phyloP scores from a whole-genome alignment of 345 rosid species.

The Triadica sebifera region DNA sequence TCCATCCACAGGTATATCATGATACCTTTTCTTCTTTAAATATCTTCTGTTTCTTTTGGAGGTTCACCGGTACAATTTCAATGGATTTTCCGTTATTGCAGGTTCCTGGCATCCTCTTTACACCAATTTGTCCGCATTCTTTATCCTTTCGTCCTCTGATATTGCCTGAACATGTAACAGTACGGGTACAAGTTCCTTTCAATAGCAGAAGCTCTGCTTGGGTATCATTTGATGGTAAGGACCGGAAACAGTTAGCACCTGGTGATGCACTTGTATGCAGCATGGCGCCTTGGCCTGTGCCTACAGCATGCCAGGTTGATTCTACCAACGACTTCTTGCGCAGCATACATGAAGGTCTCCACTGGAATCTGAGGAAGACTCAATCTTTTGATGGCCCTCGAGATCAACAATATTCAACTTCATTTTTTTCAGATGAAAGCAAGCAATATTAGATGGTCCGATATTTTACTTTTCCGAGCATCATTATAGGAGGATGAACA shows the following conservation, averaged over 20 bases:
- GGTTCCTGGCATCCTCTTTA: constrained; percentile 97
- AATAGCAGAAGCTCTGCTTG: constrained; percentile 91
- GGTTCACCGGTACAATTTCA: not conserved
- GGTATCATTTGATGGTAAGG: constrained; percentile 98
- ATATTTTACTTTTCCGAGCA: no score
- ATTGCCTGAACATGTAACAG: constrained; percentile 87
- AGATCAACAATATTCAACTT: constrained; percentile 22
- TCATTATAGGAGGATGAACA: no score
- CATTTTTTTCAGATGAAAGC: not conserved
- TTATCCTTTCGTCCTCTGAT: constrained; percentile 95
- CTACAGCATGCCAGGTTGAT: constrained; percentile 83
- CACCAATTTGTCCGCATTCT: constrained; percentile 97
- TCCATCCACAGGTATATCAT: constrained; percentile 89
- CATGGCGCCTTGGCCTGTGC: constrained; percentile 99
- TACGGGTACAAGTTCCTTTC: constrained; percentile 83
- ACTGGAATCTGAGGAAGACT: constrained; percentile 87
- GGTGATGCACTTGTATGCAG: constrained; percentile 96
- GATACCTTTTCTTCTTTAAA: not conserved
- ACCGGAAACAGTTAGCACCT: constrained; percentile 67
- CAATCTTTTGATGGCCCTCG: constrained; percentile 83
- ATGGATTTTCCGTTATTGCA: constrained; percentile 26
- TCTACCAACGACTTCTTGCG: constrained; percentile 83
- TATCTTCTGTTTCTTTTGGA: not conserved
- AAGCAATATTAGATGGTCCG: not conserved
- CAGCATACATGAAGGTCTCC: constrained; percentile 95